Percentiles rank a stretch among this genome's conserved stretches.
Conservation (phyloP, 2,329 filamentous ascomycete genomes). For the Diaporthe destruens region DNA sequence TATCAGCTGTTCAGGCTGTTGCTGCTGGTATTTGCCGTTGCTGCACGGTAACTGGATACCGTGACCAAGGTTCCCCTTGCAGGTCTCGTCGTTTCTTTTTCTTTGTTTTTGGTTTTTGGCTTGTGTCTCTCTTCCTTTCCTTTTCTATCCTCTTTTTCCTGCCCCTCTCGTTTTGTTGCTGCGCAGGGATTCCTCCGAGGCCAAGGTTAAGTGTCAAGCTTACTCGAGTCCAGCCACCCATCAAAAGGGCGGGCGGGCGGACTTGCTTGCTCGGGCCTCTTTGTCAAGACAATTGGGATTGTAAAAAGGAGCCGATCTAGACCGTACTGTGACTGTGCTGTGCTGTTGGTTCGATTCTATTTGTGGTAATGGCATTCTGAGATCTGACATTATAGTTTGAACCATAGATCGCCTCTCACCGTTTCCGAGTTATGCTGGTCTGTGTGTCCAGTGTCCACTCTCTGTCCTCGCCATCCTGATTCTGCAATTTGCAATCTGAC, state of each 20-base stretch:
- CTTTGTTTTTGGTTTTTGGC: too few relatives aligned
- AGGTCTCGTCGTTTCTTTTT: not conserved
- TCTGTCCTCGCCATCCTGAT: not conserved
- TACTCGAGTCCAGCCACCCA: not conserved
- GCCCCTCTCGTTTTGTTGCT: not conserved
- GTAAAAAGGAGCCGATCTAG: not conserved
- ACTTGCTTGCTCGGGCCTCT: not conserved
- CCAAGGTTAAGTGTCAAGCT: not conserved
- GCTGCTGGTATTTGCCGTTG: not conserved
- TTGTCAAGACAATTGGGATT: constrained; percentile 4
- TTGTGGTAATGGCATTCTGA: constrained; percentile 22
- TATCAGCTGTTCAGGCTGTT: not conserved
- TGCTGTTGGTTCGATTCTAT: not conserved
- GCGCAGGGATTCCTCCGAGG: not conserved
- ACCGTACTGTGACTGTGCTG: not conserved
- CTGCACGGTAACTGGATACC: constrained; percentile 2
- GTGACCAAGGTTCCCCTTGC: not conserved
- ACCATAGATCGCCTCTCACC: not conserved
- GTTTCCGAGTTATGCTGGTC: constrained; percentile 21
- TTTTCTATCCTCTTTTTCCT: too few relatives aligned
- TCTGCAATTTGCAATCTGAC: constrained; percentile 8
- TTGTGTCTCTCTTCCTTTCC: too few relatives aligned
- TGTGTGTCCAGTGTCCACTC: not conserved
- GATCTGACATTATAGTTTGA: constrained; percentile 23
- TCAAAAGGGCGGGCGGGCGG: not conserved